Conservation (phyloP, 345 rosid genomes). For the Dimocarpus longan region DNA sequence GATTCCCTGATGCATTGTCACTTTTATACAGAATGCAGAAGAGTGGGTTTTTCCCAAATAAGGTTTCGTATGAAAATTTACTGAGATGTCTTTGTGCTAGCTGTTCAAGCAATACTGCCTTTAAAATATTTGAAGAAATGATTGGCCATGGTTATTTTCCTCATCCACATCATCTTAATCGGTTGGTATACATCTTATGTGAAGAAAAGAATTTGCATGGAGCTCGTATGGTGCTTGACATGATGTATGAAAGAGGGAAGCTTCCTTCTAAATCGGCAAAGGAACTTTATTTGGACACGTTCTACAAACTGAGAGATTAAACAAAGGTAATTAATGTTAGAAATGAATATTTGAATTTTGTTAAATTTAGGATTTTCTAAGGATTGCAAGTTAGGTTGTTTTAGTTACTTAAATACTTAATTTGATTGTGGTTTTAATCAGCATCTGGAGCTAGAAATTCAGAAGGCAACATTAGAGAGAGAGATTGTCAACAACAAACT, state of each 20-base stretch:
- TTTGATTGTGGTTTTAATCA: neutral
- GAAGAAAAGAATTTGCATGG: constrained; percentile 49
- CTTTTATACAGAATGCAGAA: constrained; percentile 51
- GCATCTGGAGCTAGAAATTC: constrained; percentile 24
- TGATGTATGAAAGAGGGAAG: constrained; percentile 41
- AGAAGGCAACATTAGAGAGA: neutral
- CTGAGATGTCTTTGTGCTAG: constrained; percentile 50
- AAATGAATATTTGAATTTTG: no score
- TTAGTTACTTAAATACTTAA: neutral
- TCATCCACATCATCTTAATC: constrained; percentile 26
- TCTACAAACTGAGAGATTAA: constrained; percentile 17
- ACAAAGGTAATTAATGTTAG: no score
- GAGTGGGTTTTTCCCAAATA: constrained; percentile 49
- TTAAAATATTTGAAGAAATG: constrained; percentile 65
- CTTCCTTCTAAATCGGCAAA: constrained; percentile 22
- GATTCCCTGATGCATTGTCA: constrained; percentile 51
- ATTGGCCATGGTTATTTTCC: constrained; percentile 32
- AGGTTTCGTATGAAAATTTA: constrained; percentile 45
- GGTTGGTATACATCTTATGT: constrained; percentile 52
- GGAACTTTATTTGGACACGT: constrained; percentile 24
- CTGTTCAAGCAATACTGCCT: constrained; percentile 44
- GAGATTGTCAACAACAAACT: constrained; percentile 15
- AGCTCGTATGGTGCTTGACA: constrained; percentile 41
- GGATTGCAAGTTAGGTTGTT: neutral
- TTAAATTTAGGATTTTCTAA: neutral